Evolutionary conservation across 805 yeast species (phyloP).

Genomic region (Wickerhamiella galacta): DNA sequence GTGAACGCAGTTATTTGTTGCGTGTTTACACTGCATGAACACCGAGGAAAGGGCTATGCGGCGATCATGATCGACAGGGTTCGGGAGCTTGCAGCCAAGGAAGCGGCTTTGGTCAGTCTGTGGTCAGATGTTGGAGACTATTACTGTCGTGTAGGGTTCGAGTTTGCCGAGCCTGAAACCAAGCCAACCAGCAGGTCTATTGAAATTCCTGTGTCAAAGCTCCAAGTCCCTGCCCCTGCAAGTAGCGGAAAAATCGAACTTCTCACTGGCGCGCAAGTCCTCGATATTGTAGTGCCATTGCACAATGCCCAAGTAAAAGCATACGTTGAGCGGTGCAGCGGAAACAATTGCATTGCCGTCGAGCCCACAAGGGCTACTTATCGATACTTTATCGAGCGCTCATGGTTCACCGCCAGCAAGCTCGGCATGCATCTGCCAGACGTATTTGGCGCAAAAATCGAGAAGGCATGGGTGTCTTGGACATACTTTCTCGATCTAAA

Average conservation of each 20-base stretch:
- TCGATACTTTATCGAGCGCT: not conserved
- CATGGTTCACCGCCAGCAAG: not conserved
- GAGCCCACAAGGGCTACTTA: no score
- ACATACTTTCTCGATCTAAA: not conserved
- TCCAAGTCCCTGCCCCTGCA: no score
- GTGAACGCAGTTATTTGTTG: slow-evolving; percentile 31
- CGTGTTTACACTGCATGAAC: slow-evolving; percentile 34
- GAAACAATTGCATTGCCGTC: no score
- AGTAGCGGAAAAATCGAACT: no score
- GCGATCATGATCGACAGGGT: slow-evolving; percentile 26
- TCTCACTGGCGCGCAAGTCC: no score
- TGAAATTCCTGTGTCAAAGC: no score
- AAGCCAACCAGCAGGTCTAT: no score
- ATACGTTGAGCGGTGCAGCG: no score
- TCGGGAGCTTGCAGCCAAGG: slow-evolving; percentile 9
- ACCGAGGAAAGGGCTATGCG: slow-evolving; percentile 43
- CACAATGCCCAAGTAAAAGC: no score
- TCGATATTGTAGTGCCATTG: no score
- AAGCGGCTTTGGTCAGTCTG: slow-evolving; percentile 26
- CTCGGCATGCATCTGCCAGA: not conserved
- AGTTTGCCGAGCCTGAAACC: slow-evolving; percentile 3
- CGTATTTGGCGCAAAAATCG: slow-evolving; percentile 1
- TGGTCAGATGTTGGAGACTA: slow-evolving; percentile 63
- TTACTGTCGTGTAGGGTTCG: slow-evolving; percentile 42
- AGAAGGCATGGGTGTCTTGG: slow-evolving; percentile 2